Conservation (phyloP, 495 filamentous ascomycete species). For the Penicillium verhagenii region DNA sequence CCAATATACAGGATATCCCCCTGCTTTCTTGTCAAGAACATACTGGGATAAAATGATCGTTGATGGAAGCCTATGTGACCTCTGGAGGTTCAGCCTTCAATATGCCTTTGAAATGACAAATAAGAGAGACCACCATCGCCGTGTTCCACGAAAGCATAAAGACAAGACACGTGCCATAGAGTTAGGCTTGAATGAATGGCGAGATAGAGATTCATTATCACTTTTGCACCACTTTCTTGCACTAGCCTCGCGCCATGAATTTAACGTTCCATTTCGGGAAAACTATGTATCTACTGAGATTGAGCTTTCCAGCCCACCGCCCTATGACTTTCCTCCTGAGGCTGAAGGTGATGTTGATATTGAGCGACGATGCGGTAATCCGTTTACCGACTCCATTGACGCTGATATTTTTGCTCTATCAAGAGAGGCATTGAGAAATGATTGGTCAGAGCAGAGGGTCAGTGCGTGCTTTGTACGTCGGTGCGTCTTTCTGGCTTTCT, state of each 20-base stretch:
- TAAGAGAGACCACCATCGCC: conserved; percentile 7
- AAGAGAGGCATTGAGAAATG: not conserved
- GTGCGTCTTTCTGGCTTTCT: conserved; percentile 9
- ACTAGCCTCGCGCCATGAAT: not conserved
- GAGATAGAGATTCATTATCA: not conserved
- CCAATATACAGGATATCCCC: not conserved
- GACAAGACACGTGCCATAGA: not conserved
- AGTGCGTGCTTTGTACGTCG: conserved; percentile 6
- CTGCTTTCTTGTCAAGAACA: not conserved
- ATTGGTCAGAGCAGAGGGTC: not conserved
- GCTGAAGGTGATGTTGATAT: not conserved
- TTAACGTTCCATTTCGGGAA: not conserved
- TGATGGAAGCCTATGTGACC: not conserved
- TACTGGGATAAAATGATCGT: not conserved
- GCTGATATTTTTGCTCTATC: conserved; percentile 10
- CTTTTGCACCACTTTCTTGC: not conserved
- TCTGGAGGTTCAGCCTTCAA: conserved; percentile 14
- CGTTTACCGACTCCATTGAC: conserved; percentile 9
- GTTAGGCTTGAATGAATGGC: not conserved
- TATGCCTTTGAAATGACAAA: conserved; percentile 9
- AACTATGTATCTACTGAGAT: not conserved
- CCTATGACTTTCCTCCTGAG: conserved; percentile 2
- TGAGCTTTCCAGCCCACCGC: not conserved
- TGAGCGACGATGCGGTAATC: conserved; percentile 5
- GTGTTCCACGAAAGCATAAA: conserved; percentile 2